A percentile compares a stretch with the other conserved stretches of the same genome.
Evolutionary conservation across 345 rosid genomes (phyloP).

Genomic region (Melaleuca alternifolia): DNA sequence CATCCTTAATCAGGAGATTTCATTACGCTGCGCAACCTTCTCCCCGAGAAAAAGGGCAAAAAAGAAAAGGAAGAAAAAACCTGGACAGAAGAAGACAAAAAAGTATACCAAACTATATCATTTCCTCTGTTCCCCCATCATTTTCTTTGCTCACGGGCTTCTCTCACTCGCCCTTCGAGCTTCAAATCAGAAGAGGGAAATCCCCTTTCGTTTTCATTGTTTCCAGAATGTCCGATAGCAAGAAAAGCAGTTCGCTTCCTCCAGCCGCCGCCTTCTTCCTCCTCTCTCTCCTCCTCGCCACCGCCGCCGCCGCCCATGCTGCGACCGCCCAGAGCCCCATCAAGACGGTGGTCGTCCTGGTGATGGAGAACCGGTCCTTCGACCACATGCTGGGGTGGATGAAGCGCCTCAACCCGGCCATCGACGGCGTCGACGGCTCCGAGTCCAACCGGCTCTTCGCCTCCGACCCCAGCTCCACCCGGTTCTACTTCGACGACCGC

Average conservation of each 20-base stretch:
- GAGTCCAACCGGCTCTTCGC: conserved; percentile 42
- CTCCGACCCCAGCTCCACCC: conserved; percentile 37
- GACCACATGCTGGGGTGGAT: conserved; percentile 99
- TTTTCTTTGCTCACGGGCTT: neutral
- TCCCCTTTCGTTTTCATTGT: neutral
- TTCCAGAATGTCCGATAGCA: neutral
- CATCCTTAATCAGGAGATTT: neutral
- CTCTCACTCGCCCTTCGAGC: neutral
- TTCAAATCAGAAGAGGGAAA: neutral
- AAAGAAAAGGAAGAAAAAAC: no score
- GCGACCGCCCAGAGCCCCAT: conserved; percentile 27
- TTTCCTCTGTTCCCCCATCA: neutral
- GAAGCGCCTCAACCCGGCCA: conserved; percentile 79
- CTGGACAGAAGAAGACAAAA: no score
- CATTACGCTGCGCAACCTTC: neutral
- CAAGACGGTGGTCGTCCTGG: conserved; percentile 61
- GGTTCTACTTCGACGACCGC: conserved; percentile 29
- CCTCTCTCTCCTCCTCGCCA: neutral
- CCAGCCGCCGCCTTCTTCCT: neutral
- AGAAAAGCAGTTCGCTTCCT: neutral
- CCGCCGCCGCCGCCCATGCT: neutral
- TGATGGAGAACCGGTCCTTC: conserved; percentile 93
- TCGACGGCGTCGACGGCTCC: conserved; percentile 73
- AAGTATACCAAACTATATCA: neutral
- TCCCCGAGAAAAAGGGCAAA: neutral